A percentile compares a stretch with the other conserved stretches of the same genome.
These are phyloP conservation scores for Galerina marginata DNA, from an alignment of 768 basidiomycete species.

Conservation along the genomic window DNA sequence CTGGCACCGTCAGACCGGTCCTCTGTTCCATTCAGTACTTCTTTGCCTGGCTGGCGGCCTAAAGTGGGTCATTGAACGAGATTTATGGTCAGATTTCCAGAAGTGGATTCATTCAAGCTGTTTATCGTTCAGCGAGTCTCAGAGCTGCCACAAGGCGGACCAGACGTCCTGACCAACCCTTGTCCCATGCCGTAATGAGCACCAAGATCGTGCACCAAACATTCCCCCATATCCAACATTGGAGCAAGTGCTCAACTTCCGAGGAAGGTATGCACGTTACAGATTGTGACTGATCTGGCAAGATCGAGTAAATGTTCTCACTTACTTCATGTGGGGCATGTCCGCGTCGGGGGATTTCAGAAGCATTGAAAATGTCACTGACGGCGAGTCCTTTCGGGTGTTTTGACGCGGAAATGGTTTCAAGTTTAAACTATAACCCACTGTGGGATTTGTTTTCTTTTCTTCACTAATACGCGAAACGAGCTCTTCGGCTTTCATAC, in stretches of 20 bases:
- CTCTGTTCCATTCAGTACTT: background rate
- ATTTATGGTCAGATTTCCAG: background rate
- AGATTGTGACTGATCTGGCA: background rate
- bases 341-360: background rate
- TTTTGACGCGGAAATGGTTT: background rate
- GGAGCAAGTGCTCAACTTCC: background rate
- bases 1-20: background rate
- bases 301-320: background rate
- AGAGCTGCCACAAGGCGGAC: background rate
- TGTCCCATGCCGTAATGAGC: background rate
- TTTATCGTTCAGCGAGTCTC: background rate
- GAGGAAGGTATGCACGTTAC: background rate
- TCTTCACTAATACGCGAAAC: background rate
- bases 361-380: slow-evolving; percentile 3
- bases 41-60: background rate
- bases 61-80: background rate
- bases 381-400: background rate
- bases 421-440: slow-evolving; percentile 1
- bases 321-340: background rate
- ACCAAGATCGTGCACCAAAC: background rate
- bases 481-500: background rate
- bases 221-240: slow-evolving; percentile 1
- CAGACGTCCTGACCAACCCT: background rate
- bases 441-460: background rate
- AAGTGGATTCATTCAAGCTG: background rate